Conservation (phyloP, 345 rosid species). For the Populus ilicifolia region DNA sequence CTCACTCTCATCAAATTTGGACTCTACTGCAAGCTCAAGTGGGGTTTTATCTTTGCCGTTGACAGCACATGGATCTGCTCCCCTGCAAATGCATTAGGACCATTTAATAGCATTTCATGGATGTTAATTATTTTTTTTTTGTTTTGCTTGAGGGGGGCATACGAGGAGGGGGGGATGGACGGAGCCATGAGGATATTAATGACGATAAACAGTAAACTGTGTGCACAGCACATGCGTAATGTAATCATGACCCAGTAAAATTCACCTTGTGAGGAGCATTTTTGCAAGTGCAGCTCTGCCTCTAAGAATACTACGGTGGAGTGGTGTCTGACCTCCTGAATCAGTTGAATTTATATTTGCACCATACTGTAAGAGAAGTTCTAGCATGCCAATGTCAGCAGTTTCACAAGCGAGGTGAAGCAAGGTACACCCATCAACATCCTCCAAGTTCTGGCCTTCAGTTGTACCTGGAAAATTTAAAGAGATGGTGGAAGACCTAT, state of each 20-base stretch:
- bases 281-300: conserved; percentile 66
- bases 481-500: conserved; percentile 64
- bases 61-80: conserved; percentile 67
- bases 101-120: not conserved
- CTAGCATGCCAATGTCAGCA: conserved; percentile 93
- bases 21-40: conserved; percentile 57
- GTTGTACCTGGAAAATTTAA: conserved; percentile 42
- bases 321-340: conserved; percentile 76
- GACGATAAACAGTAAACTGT: not conserved
- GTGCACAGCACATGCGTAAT: not conserved
- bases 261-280: conserved; percentile 79
- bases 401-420: conserved; percentile 97
- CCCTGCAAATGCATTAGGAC: conserved; percentile 48
- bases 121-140: not conserved
- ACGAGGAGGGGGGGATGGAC: not conserved
- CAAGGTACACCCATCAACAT: conserved; percentile 68
- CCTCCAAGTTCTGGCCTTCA: conserved; percentile 48
- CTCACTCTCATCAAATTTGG: conserved; percentile 53
- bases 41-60: conserved; percentile 62
- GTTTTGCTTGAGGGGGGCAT: not conserved
- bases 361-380: conserved; percentile 91
- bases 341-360: conserved; percentile 73
- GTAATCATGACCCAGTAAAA: not conserved
- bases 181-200: not conserved
- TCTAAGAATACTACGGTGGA: conserved; percentile 64